Conservation (phyloP, 176 grass and related monocot species). For the Oryza nivara region DNA sequence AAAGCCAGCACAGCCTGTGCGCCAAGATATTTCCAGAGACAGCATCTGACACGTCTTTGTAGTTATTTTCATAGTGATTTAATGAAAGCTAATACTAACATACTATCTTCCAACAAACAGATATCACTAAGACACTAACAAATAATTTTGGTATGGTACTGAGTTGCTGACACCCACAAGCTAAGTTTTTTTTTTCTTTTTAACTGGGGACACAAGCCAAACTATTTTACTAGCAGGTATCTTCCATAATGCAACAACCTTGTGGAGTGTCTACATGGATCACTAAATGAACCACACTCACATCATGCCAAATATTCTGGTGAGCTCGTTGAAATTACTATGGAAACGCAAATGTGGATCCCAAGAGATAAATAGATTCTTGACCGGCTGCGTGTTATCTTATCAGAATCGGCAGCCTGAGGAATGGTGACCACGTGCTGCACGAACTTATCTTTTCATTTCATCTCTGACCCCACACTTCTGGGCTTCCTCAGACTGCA, state of each 20-base stretch:
- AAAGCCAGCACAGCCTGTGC: neutral
- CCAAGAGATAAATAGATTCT: constrained; percentile 3
- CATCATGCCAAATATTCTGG: constrained; percentile 17
- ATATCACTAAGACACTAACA: neutral
- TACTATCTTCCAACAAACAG: neutral
- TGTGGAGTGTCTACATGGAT: neutral
- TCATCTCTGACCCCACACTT: constrained; percentile 29
- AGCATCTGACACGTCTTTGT: neutral
- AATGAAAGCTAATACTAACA: neutral
- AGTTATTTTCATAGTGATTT: neutral
- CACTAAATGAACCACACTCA: neutral
- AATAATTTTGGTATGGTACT: constrained; percentile 8
- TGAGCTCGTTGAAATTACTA: constrained; percentile 16
- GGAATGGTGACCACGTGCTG: constrained; percentile 12
- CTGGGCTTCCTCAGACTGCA: constrained; percentile 30
- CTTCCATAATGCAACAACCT: neutral
- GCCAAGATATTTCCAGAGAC: neutral
- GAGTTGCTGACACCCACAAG: neutral
- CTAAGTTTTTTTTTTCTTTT: neutral
- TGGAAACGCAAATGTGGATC: neutral
- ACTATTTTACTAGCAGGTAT: neutral
- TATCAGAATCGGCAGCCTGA: neutral
- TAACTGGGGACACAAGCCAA: neutral
- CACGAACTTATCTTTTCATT: constrained; percentile 13
- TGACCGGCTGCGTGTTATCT: neutral